A percentile compares a stretch with the other conserved stretches of the same genome.
Conservation (phyloP, 345 rosid genomes). For the Hibiscus trionum region DNA sequence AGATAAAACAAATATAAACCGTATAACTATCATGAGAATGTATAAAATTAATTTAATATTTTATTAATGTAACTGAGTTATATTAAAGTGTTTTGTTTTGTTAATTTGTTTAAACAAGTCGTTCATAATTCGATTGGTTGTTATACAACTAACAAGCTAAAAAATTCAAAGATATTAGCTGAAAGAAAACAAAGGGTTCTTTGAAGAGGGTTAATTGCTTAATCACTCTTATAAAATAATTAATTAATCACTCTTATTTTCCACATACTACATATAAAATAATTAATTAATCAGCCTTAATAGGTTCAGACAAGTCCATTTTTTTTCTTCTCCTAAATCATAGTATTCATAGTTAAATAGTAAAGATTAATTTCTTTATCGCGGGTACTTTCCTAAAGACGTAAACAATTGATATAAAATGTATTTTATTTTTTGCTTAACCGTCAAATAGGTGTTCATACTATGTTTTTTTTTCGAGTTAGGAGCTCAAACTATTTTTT, state of each 20-base stretch:
- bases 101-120: background rate
- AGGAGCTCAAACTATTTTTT: too few species aligned
- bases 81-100: background rate
- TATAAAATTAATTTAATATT: too few species aligned
- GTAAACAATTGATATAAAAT: too few species aligned
- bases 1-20: background rate
- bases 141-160: background rate
- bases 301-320: background rate
- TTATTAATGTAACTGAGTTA: background rate
- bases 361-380: too few species aligned
- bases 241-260: background rate
- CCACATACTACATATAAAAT: background rate
- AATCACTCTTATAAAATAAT: background rate
- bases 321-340: too few species aligned
- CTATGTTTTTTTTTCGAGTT: too few species aligned
- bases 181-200: background rate
- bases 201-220: background rate
- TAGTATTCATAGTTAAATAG: too few species aligned
- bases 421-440: too few species aligned
- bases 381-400: too few species aligned
- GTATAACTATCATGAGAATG: background rate
- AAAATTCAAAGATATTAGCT: background rate
- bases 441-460: too few species aligned
- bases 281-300: background rate
- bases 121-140: background rate